Evolutionary conservation across 2,329 filamentous ascomycete species (phyloP).

Genomic region (Cryphonectria naterciae): DNA sequence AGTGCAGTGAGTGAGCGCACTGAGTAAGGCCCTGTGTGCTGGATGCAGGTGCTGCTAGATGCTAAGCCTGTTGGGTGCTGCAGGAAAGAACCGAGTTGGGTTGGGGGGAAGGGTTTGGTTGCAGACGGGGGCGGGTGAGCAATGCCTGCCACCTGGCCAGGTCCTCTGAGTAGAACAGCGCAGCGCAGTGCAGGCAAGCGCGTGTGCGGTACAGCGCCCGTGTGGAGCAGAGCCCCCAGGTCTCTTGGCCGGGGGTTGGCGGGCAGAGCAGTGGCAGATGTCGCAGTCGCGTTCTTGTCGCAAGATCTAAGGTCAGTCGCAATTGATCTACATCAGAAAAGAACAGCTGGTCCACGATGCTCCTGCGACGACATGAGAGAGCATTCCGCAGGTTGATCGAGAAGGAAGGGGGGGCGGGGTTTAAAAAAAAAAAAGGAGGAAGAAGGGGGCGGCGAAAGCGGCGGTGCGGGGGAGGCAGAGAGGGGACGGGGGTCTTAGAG

Average conservation of each 20-base stretch:
- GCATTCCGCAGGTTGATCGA: slow-evolving; percentile 10
- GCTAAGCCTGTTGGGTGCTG: neutral
- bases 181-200: slow-evolving; percentile 7
- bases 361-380: neutral
- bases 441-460: neutral
- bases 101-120: neutral
- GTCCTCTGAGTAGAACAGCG: neutral
- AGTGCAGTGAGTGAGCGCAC: neutral
- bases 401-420: neutral
- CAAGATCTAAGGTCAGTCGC: neutral
- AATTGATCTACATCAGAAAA: slow-evolving; percentile 5
- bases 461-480: neutral
- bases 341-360: slow-evolving; percentile 6
- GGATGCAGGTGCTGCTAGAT: neutral
- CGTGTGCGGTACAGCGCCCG: neutral
- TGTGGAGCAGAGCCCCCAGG: slow-evolving; percentile 14
- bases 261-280: neutral
- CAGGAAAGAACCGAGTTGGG: neutral
- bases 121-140: neutral
- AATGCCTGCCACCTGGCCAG: slow-evolving; percentile 4
- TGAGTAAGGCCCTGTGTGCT: neutral
- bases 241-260: slow-evolving; percentile 12
- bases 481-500: too few relatives aligned
- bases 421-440: neutral
- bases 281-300: slow-evolving; percentile 1